A percentile compares a stretch with the other conserved stretches of the same genome.
phyloP scores from a whole-genome alignment of 805 yeast genomes.

The Lipomyces japonicus region DNA sequence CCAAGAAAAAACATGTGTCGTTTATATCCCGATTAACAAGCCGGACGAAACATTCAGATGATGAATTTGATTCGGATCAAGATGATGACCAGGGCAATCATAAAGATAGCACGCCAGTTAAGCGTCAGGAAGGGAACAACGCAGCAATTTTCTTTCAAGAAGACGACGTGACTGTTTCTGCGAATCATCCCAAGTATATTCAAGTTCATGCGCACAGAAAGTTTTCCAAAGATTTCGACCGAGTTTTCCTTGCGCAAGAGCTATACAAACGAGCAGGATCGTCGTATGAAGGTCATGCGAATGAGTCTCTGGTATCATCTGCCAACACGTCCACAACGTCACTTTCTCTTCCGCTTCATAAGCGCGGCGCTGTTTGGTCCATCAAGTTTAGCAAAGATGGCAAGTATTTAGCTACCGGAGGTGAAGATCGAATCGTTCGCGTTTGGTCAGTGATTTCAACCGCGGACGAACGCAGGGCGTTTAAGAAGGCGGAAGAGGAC shows the following conservation, averaged over 20 bases:
- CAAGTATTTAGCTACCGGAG: slow-evolving; percentile 76
- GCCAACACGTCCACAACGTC: slow-evolving; percentile 13
- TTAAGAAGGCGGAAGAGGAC: slow-evolving; percentile 26
- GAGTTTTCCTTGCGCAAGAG: slow-evolving; percentile 39
- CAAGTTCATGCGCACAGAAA: slow-evolving; percentile 37
- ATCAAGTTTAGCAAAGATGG: slow-evolving; percentile 77
- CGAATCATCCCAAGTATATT: slow-evolving; percentile 36
- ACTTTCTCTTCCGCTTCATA: slow-evolving; percentile 24
- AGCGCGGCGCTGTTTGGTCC: slow-evolving; percentile 58
- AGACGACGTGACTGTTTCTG: slow-evolving; percentile 31
- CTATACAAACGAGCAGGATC: slow-evolving; percentile 12
- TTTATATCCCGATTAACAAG: background rate
- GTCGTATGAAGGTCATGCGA: background rate
- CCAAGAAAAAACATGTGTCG: background rate
- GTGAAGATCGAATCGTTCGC: slow-evolving; percentile 63
- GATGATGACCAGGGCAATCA: background rate
- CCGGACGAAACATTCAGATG: background rate
- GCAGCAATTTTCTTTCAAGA: slow-evolving; percentile 31
- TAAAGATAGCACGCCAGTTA: background rate
- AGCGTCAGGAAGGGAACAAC: slow-evolving; percentile 34
- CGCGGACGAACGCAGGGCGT: slow-evolving; percentile 58
- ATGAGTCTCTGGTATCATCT: slow-evolving; percentile 1
- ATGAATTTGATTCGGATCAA: slow-evolving; percentile 3
- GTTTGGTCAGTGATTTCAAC: slow-evolving; percentile 80
- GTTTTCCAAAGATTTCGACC: slow-evolving; percentile 33